These are phyloP conservation scores for Rhododendron williamsianum DNA, from an alignment of 148 eudicot genomes.

Conservation along the genomic window DNA sequence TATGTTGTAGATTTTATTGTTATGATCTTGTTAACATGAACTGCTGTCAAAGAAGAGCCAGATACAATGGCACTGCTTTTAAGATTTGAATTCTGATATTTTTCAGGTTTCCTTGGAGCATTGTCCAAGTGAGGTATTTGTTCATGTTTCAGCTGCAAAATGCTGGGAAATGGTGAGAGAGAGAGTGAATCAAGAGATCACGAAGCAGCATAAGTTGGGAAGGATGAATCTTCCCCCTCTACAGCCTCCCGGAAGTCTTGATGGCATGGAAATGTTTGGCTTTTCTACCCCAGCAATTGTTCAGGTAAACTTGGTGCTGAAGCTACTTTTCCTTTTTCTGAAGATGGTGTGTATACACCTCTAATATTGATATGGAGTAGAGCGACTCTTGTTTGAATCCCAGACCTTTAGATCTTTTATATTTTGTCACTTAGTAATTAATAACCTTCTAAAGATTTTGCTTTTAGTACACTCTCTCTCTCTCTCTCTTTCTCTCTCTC, in stretches of 20 bases:
- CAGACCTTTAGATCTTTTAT: background rate
- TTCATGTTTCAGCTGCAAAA: constrained; percentile 55
- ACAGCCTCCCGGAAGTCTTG: constrained; percentile 93
- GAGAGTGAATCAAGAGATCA: constrained; percentile 79
- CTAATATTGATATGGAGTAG: background rate
- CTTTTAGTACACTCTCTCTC: background rate
- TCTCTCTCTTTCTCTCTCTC: too few species aligned
- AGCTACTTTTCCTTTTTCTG: background rate
- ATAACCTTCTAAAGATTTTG: background rate
- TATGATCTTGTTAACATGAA: background rate
- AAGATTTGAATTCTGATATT: background rate
- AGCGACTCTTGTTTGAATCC: background rate
- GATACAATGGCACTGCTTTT: background rate
- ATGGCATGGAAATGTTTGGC: constrained; percentile 96
- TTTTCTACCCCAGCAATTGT: constrained; percentile 76
- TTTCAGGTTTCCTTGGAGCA: constrained; percentile 75
- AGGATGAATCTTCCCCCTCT: constrained; percentile 67
- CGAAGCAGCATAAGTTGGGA: constrained; percentile 83
- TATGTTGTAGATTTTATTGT: background rate
- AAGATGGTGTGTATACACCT: background rate
- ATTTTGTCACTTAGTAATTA: background rate
- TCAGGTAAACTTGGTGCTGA: constrained; percentile 45
- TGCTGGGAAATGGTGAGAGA: constrained; percentile 96
- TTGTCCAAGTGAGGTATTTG: constrained; percentile 62
- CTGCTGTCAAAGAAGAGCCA: background rate